Percentiles rank a stretch among this genome's conserved stretches.
These are phyloP conservation scores for Pseudocercospora fuligena DNA, from an alignment of 2,329 filamentous ascomycete species.

Conservation along the genomic window DNA sequence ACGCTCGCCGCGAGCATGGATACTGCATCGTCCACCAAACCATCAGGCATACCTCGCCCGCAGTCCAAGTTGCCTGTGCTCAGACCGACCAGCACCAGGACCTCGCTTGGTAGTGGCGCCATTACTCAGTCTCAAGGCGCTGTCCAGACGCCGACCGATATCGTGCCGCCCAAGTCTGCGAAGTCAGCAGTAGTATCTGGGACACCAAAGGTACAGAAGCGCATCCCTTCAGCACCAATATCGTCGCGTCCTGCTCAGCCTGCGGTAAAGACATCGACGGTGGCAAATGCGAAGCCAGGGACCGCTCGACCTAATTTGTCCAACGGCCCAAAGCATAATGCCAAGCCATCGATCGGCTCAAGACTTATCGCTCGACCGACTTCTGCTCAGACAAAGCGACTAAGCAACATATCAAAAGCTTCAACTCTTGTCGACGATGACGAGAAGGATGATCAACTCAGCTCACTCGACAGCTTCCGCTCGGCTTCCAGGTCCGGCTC, in stretches of 20 bases:
- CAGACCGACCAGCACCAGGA: neutral
- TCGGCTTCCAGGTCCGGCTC: conserved; percentile 43
- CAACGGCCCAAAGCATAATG: conserved; percentile 11
- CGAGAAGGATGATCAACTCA: conserved; percentile 47
- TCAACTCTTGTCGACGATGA: conserved; percentile 31
- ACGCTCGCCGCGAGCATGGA: conserved; percentile 3
- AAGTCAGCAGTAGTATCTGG: conserved; percentile 6
- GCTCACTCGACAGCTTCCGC: conserved; percentile 49
- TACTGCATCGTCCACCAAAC: conserved; percentile 1
- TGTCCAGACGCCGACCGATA: neutral
- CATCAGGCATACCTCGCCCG: conserved; percentile 8
- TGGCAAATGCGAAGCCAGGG: conserved; percentile 14
- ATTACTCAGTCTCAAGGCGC: conserved; percentile 6
- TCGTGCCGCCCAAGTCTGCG: conserved; percentile 8
- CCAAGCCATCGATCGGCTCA: conserved; percentile 5
- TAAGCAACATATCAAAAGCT: conserved; percentile 2
- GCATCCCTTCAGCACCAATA: conserved; percentile 18
- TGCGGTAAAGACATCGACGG: neutral
- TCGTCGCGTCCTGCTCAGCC: conserved; percentile 12
- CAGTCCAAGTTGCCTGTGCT: conserved; percentile 2
- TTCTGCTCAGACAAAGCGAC: conserved; percentile 8
- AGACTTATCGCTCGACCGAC: conserved; percentile 1
- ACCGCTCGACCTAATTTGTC: conserved; percentile 15
- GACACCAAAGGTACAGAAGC: conserved; percentile 21
- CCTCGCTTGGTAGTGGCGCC: neutral